These are phyloP conservation scores for Ogataea hybrid DNA, from an alignment of 1,139 yeast genomes.

Conservation along the genomic window DNA sequence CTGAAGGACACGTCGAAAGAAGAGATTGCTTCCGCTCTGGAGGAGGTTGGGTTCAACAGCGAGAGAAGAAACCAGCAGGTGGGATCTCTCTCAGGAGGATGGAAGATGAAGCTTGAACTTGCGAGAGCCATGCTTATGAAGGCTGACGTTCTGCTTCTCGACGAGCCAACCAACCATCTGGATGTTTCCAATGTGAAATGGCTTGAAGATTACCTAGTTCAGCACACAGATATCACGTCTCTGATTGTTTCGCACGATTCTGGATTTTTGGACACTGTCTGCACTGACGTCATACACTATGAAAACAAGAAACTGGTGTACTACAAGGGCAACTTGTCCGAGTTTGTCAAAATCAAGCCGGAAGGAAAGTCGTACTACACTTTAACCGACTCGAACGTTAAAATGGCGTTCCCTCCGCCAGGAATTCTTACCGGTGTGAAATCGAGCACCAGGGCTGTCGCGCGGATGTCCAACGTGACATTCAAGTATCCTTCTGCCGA, in stretches of 20 bases:
- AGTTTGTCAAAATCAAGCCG: conserved; percentile 87
- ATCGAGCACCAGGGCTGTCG: conserved; percentile 93
- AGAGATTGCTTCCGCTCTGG: conserved; percentile 74
- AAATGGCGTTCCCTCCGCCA: conserved; percentile 98
- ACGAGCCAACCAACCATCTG: conserved; percentile 98
- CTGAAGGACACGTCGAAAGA: conserved; percentile 57
- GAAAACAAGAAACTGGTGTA: conserved; percentile 93
- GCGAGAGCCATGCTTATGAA: conserved; percentile 98
- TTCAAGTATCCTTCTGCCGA: conserved; percentile 88
- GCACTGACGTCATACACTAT: conserved; percentile 95
- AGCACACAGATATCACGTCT: conserved; percentile 84
- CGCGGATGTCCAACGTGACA: conserved; percentile 81
- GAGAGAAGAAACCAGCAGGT: conserved; percentile 87
- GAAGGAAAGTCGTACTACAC: conserved; percentile 97
- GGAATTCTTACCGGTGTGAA: conserved; percentile 96
- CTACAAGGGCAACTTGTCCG: conserved; percentile 94
- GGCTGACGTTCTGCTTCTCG: conserved; percentile 91
- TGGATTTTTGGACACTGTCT: conserved; percentile 91
- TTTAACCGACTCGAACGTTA: conserved; percentile 87
- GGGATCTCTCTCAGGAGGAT: conserved; percentile 96
- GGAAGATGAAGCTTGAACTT: conserved; percentile 98
- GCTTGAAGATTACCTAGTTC: conserved; percentile 83
- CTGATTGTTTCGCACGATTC: conserved; percentile 97
- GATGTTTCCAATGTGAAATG: conserved; percentile 93
- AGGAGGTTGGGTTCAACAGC: conserved; percentile 86